A percentile compares a stretch with the other conserved stretches of the same genome.
Evolutionary conservation across 768 basidiomycete species (phyloP).

Genomic region (Mycena capillaripes): DNA sequence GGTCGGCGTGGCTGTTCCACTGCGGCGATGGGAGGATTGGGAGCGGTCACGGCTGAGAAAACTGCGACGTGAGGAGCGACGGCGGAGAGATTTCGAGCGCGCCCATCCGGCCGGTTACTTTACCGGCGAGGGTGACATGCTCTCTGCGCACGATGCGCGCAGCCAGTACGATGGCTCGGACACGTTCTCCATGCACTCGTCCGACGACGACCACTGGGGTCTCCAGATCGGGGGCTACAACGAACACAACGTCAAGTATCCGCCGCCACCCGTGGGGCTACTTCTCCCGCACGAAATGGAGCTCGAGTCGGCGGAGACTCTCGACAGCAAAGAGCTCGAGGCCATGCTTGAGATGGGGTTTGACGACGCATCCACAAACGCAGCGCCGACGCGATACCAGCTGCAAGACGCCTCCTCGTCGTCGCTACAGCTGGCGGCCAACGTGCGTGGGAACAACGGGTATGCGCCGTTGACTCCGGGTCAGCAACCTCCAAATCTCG

Average conservation of each 20-base stretch:
- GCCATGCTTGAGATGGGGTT: slow-evolving; percentile 95
- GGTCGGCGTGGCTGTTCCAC: slow-evolving; percentile 77
- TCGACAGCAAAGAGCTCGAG: slow-evolving; percentile 85
- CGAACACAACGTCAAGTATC: slow-evolving; percentile 82
- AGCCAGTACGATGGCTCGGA: slow-evolving; percentile 86
- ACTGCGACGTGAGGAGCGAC: slow-evolving; percentile 86
- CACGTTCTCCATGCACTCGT: slow-evolving; percentile 83
- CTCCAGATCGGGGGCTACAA: slow-evolving; percentile 96
- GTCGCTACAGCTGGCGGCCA: slow-evolving; percentile 49
- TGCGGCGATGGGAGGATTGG: slow-evolving; percentile 99
- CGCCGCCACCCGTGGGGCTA: slow-evolving; percentile 88
- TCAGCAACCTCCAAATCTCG: slow-evolving; percentile 43
- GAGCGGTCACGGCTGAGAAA: slow-evolving; percentile 95
- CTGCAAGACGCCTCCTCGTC: slow-evolving; percentile 68
- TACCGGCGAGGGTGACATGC: slow-evolving; percentile 72
- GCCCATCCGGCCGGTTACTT: slow-evolving; percentile 78
- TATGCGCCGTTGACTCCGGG: slow-evolving; percentile 68
- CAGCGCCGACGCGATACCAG: slow-evolving; percentile 70
- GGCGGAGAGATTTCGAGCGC: slow-evolving; percentile 86
- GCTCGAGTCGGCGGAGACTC: slow-evolving; percentile 57
- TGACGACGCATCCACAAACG: slow-evolving; percentile 76
- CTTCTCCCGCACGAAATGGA: slow-evolving; percentile 55
- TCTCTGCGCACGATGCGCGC: slow-evolving; percentile 69
- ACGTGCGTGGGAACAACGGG: slow-evolving; percentile 63
- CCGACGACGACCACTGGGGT: slow-evolving; percentile 97